These are phyloP conservation scores for Parachlorella kessleri DNA, from an alignment of 139 green algal genomes.

Conservation along the genomic window DNA sequence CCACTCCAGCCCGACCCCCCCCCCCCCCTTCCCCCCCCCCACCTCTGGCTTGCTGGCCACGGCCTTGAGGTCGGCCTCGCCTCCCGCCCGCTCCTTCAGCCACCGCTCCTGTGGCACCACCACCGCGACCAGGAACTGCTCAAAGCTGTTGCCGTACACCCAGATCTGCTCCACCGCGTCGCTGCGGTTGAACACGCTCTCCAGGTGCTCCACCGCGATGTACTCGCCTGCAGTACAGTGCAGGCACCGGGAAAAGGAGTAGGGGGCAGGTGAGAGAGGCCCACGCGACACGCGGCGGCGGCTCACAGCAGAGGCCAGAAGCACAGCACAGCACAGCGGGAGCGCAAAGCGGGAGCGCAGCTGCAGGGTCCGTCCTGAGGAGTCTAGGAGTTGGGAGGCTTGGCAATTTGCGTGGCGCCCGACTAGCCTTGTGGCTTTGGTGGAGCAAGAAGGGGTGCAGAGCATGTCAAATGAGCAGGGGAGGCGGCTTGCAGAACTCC, in stretches of 20 bases:
- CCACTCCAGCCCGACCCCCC: too few relatives aligned
- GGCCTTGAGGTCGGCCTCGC: not conserved
- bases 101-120: constrained; percentile 78
- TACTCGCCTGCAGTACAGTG: constrained; percentile 63
- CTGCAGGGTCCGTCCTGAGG: too few relatives aligned
- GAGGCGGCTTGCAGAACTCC: not conserved
- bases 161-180: constrained; percentile 78
- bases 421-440: too few relatives aligned
- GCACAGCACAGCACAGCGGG: too few relatives aligned
- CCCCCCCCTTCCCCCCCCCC: too few relatives aligned
- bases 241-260: not conserved
- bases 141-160: constrained; percentile 86
- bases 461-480: not conserved
- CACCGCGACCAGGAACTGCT: constrained; percentile 81
- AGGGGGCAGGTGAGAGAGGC: not conserved
- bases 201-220: constrained; percentile 88
- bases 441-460: not conserved
- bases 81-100: constrained; percentile 20
- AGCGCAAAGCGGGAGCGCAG: not conserved
- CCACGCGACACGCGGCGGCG: too few relatives aligned
- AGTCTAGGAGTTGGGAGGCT: too few relatives aligned
- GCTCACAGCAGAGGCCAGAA: not conserved
- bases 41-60: not conserved
- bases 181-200: constrained; percentile 78
- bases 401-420: too few relatives aligned